Conservation (phyloP, 2,329 filamentous ascomycete species). For the Epichloe uncinata region DNA sequence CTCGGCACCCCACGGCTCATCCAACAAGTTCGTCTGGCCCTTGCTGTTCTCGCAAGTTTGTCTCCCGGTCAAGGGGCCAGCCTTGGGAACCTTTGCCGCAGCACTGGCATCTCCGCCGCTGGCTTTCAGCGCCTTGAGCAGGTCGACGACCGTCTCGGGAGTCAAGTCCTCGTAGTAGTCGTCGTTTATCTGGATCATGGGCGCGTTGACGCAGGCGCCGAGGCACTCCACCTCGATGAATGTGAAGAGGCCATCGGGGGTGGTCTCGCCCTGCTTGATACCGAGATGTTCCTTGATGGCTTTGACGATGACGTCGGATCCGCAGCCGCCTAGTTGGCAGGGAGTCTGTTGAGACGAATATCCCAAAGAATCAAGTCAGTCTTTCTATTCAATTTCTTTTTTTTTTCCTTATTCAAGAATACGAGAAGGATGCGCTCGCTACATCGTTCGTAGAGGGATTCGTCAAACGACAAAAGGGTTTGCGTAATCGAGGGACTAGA, state of each 20-base stretch:
- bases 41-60: slow-evolving; percentile 77
- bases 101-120: slow-evolving; percentile 39
- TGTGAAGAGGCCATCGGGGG: slow-evolving; percentile 85
- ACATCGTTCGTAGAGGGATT: background rate
- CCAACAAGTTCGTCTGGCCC: slow-evolving; percentile 70
- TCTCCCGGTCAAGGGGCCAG: slow-evolving; percentile 73
- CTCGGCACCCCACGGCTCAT: slow-evolving; percentile 71
- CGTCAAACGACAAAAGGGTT: background rate
- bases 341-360: slow-evolving; percentile 51
- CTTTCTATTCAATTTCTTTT: background rate
- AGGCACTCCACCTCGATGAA: slow-evolving; percentile 97
- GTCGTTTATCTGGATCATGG: slow-evolving; percentile 99
- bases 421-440: background rate
- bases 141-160: slow-evolving; percentile 67
- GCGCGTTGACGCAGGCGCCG: slow-evolving; percentile 94
- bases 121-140: slow-evolving; percentile 71
- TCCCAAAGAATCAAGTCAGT: background rate
- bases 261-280: slow-evolving; percentile 84
- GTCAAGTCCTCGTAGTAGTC: slow-evolving; percentile 99
- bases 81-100: slow-evolving; percentile 53
- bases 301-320: slow-evolving; percentile 86
- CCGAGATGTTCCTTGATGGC: slow-evolving; percentile 80
- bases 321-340: slow-evolving; percentile 85
- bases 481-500: background rate
- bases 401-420: background rate